A percentile compares a stretch with the other conserved stretches of the same genome.
Evolutionary conservation across 2,329 filamentous ascomycete genomes (phyloP).

Genomic region (Calonectria montana): DNA sequence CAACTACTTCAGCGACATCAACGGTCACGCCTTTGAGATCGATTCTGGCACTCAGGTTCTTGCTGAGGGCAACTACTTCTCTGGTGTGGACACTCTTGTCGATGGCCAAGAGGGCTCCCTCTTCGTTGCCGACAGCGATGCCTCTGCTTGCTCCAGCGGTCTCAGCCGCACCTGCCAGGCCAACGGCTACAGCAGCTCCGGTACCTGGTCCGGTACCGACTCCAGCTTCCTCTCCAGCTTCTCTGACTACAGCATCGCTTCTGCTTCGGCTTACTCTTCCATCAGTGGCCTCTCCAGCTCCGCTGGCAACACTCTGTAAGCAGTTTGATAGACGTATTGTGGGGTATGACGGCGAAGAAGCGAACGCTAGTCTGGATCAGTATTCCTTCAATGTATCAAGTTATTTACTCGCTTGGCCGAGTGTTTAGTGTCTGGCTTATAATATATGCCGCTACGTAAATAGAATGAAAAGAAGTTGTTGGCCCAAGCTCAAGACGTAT

Average conservation of each 20-base stretch:
- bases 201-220: slow-evolving; percentile 53
- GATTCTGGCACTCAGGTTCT: slow-evolving; percentile 57
- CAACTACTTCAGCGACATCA: slow-evolving; percentile 69
- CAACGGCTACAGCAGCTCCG: slow-evolving; percentile 60
- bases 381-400: slow-evolving; percentile 20
- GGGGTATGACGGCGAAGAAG: background rate
- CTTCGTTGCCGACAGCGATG: slow-evolving; percentile 46
- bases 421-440: background rate
- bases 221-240: slow-evolving; percentile 62
- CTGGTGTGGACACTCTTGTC: slow-evolving; percentile 60
- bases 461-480: background rate
- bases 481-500: background rate
- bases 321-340: background rate
- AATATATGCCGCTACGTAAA: background rate
- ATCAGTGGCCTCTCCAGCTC: slow-evolving; percentile 54
- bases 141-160: slow-evolving; percentile 52
- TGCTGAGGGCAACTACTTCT: slow-evolving; percentile 69
- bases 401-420: slow-evolving; percentile 11
- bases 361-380: background rate
- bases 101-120: slow-evolving; percentile 47
- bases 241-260: slow-evolving; percentile 63
- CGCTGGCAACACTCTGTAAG: slow-evolving; percentile 58
- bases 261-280: slow-evolving; percentile 49
- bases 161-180: slow-evolving; percentile 63
- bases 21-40: slow-evolving; percentile 69